Base-by-base conservation (phyloP, 306 rosid genomes). In the Sphenostylis stenocarpa region DNA sequence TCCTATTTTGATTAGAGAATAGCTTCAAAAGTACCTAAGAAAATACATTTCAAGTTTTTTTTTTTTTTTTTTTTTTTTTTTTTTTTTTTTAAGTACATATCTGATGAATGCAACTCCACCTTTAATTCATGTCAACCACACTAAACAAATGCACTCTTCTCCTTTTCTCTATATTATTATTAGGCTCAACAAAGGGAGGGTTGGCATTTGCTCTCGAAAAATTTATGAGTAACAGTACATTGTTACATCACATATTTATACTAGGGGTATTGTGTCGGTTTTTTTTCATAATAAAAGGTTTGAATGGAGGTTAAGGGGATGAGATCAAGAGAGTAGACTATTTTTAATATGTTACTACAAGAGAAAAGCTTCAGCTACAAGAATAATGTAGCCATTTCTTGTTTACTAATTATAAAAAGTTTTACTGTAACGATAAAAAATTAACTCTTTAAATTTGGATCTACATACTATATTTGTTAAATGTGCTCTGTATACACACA, bases 71-170 rank as follows among this genome's bases (percentile, higher is more conserved):
- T 52, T 10, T 75, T 53, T 26, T 48, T 45, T 51, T 21, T 21
- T 72, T 20, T 4, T 24, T 52, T 33, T 75, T 9, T 14, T 44
- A 60, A 44, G 34, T 14, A 14, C 34, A 47, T 11, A 48, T 47
- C 53, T 31, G 12, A 38, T 65, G 52, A 38, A 45, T 66, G 57
- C 45, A 66, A 41, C 34, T 66, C 11, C 81, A 77, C 74, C 56
- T 77, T 77, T 51, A 66, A 51, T 51, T 65, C 39, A 65, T 23
- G 12, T 76, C 56, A 16, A 41, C 31, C 29, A 34, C 21, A 43
- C 68, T 24, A 26, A 26, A 63, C 20, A 28, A 75, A 75, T 62
- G 38, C 24, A 4, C 62, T 31, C 34, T 20, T 62, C 51, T 47
- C 51, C 24, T 61, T 20, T 61, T 28, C 47, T 45, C 61, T 45